Evolutionary conservation across 1,284 basidiomycete genomes (phyloP), one percentile per base, ranked within the genome.

Genomic region (Uromyces viciae-fabae): DNA sequence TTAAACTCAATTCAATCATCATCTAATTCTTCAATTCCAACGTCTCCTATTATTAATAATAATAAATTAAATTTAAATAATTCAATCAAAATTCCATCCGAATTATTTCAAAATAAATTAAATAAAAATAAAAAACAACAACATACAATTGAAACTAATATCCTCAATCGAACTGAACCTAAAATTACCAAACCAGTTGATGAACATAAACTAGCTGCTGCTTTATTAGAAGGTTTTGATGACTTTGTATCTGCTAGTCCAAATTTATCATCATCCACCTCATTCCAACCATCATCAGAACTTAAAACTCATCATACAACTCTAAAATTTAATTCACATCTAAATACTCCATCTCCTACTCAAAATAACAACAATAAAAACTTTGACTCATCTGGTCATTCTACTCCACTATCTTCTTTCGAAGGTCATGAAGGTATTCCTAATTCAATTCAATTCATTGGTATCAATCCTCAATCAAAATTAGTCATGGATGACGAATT

Each of bases 401-500:
- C 64, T 15, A 78, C 49, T 31, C 64, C 76, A 0, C 25, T 28
- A 25, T 69, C 66, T 4, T 17, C 42, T 49, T 78, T 78, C 42
- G 76, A 78, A 52, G 76, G 76, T 25, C 66, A 66, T 11, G 76
- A 78, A 60, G 76, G 76, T 19, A 28, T 49, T 19, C 76, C 76
- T 25, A 71, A 19, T 58, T 52, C 76, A 1, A 69, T 78, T 54
- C 60, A 60, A 58, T 68, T 78, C 31, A 54, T 69, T 0, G 76
- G 76, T 8, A 38, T 68, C 66, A n/a, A 71, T 25, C 28, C 49
- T 31, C 33, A 58, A 7, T 69, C 76, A 11, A 46, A 69, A 71
- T 60, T 66, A 25, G 66, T 78, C 3, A 78, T 78, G 76, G 76
- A 78, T 71, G 76, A 78, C 25, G 76, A 78, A 78, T 58, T 78